Conservation (phyloP, 352 stramenopile genomes). For the Pythium dissotocum region DNA sequence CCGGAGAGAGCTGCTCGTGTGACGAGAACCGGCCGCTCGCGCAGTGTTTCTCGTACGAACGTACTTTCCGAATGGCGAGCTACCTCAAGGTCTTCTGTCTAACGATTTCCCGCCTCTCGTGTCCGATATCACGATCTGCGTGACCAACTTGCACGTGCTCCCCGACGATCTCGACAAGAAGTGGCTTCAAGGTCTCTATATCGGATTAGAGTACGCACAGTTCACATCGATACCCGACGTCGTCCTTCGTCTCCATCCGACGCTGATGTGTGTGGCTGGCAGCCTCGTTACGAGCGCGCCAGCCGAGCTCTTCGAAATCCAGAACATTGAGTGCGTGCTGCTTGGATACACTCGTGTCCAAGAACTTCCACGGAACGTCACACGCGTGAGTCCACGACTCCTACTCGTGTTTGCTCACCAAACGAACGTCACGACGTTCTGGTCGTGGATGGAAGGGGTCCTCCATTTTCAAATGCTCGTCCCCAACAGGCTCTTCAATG, state of each 20-base stretch:
- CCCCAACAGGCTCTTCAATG: neutral
- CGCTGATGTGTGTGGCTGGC: conserved; percentile 5
- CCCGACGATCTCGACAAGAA: conserved; percentile 5
- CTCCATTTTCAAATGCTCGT: neutral
- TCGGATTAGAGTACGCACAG: conserved; percentile 19
- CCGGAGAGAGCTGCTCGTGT: conserved; percentile 1
- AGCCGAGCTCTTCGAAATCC: neutral
- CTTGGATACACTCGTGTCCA: neutral
- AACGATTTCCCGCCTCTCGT: conserved; percentile 8
- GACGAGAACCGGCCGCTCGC: neutral
- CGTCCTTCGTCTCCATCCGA: conserved; percentile 6
- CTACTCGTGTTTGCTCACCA: neutral
- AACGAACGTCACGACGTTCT: neutral
- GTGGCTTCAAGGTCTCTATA: conserved; percentile 2
- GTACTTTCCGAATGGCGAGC: neutral
- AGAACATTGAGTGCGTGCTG: neutral
- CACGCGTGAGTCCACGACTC: neutral
- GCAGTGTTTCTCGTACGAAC: conserved; percentile 1
- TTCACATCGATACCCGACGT: conserved; percentile 17
- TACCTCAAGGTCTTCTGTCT: conserved; percentile 9
- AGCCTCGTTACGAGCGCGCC: neutral
- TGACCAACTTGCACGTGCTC: conserved; percentile 12
- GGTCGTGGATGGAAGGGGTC: neutral
- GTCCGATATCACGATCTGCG: neutral
- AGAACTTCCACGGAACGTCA: neutral